Base-by-base conservation (phyloP, 177 flowering plant species). In the Telopea speciosissima region DNA sequence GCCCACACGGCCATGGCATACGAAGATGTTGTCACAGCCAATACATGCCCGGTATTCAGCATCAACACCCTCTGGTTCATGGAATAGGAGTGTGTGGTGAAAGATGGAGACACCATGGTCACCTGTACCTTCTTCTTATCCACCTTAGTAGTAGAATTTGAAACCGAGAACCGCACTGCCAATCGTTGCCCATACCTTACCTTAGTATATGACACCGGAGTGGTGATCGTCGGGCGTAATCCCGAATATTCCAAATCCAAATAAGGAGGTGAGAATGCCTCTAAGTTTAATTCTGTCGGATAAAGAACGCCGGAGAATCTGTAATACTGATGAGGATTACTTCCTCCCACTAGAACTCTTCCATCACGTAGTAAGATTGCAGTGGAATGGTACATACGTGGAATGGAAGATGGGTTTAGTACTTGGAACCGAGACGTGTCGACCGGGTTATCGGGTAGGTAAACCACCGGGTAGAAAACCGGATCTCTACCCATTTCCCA, bases 51-150 rank as follows among this genome's bases (percentile, higher is more conserved):
- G 4, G 62, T 61, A 0, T 67, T 79, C 0, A 90, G 75, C 3
- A 82, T 83, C 72, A 92, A 62, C 78, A 89, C 21, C 73, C 96
- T 88, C 63, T 92, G 97, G 62, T 83, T 92, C 97, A 88, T 88
- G 2, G 89, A 28, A 4, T 28, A 28, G 4, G 31, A 28, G 31
- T 28, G 31, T 28, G 31, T 28, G 2, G 31, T 28, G 77, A 68
- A 82, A 89, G 93, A 75, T 0, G 93, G 91, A 1, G 87, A 82
- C 64, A 86, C 81, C 88, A 91, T 78, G 4, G 87, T 86, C 16
- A 90, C 87, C 8, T 33, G 16, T 25, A 88, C 70, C 54, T 28
- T 62, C 19, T 22, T 33, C 3, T 0, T 4, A 9, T 40, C 56
- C n/a, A 80, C 26, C 1, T 68, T 28, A 2, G 31, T 28, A 0